These are phyloP conservation scores for Ceratocystis alfenasii DNA, from an alignment of 2,329 filamentous ascomycete species.

Conservation along the genomic window DNA sequence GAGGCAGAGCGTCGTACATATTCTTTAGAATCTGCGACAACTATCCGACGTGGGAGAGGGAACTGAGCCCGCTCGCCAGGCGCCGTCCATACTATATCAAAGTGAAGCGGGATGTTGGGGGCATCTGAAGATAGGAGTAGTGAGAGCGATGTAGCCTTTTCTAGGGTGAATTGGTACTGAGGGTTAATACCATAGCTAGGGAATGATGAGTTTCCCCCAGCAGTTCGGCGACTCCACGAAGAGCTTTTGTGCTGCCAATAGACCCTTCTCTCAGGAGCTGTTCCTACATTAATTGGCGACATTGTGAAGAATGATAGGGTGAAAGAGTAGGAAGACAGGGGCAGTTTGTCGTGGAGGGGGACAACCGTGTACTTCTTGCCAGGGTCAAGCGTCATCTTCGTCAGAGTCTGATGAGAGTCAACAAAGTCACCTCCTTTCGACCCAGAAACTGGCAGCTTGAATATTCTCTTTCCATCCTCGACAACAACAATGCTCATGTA, in stretches of 20 bases:
- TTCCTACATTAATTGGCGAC: conserved; percentile 45
- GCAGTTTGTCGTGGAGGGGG: conserved; percentile 66
- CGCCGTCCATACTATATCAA: conserved; percentile 69
- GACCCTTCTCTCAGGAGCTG: conserved; percentile 48
- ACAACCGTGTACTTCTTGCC: conserved; percentile 47
- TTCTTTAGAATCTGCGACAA: conserved; percentile 74
- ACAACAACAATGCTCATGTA: conserved; percentile 86
- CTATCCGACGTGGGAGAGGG: conserved; percentile 58
- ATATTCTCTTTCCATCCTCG: conserved; percentile 57
- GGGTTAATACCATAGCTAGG: conserved; percentile 74
- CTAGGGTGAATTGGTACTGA: conserved; percentile 60
- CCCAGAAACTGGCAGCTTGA: conserved; percentile 58
- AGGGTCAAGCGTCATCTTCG: conserved; percentile 45
- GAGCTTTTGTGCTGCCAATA: conserved; percentile 48
- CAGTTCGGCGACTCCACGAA: conserved; percentile 65
- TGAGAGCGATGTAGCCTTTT: conserved; percentile 48
- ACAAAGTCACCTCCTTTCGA: conserved; percentile 69
- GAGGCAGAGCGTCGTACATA: conserved; percentile 72
- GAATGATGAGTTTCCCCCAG: conserved; percentile 72
- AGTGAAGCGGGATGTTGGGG: conserved; percentile 62
- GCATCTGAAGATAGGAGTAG: conserved; percentile 60
- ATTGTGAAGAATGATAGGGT: conserved; percentile 74
- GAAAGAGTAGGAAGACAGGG: conserved; percentile 64
- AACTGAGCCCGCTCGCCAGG: conserved; percentile 52
- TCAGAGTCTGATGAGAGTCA: conserved; percentile 82